phyloP scores from a whole-genome alignment of 768 basidiomycete species.

The Mycena pura region DNA sequence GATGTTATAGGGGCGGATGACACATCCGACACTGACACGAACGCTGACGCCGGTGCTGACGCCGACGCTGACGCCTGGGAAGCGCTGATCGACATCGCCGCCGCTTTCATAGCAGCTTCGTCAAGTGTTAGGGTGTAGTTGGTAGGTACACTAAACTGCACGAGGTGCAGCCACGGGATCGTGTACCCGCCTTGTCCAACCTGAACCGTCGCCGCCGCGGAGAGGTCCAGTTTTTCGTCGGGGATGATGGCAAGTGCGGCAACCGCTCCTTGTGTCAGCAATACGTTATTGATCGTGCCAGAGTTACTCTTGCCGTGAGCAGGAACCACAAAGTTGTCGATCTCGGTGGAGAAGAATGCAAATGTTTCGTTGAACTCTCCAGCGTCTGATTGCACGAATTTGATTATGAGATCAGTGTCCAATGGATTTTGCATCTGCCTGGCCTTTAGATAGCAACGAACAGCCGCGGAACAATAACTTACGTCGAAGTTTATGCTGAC shows the following conservation, averaged over 20 bases:
- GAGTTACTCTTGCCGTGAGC: constrained; percentile 66
- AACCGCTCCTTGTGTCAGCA: constrained; percentile 64
- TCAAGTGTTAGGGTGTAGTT: constrained; percentile 47
- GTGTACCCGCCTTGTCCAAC: constrained; percentile 63
- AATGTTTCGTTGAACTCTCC: constrained; percentile 58
- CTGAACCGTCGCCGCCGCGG: constrained; percentile 52
- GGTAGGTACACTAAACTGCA: constrained; percentile 60
- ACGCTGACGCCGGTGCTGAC: constrained; percentile 8
- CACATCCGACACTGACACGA: constrained; percentile 1
- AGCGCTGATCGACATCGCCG: constrained; percentile 28
- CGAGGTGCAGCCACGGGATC: constrained; percentile 70
- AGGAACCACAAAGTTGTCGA: constrained; percentile 62
- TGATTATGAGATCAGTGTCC: constrained; percentile 61
- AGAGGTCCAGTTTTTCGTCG: constrained; percentile 59
- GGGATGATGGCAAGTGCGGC: constrained; percentile 65
- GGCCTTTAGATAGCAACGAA: constrained; percentile 10
- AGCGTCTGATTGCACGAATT: constrained; percentile 62
- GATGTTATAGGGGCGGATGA: neutral
- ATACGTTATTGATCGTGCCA: constrained; percentile 62
- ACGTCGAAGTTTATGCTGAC: constrained; percentile 66
- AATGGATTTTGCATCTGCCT: constrained; percentile 60
- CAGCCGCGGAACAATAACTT: constrained; percentile 26
- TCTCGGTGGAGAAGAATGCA: constrained; percentile 63
- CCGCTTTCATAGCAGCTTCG: constrained; percentile 26
- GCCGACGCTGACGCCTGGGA: constrained; percentile 10